Conservation (phyloP, 352 stramenopile species). For the Blastocystis sp. region DNA sequence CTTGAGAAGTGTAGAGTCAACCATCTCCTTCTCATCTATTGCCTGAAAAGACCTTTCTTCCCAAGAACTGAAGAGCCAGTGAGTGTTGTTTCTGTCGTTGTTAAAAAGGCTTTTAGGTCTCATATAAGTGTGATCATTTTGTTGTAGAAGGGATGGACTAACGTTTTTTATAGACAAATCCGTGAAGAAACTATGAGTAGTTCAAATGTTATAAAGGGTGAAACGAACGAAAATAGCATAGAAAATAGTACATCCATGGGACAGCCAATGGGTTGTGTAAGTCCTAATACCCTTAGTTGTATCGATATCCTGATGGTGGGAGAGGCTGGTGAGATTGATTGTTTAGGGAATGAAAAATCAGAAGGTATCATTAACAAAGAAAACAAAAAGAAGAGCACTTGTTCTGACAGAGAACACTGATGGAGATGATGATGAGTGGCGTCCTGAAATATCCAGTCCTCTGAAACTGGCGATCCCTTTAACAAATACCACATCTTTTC, state of each 20-base stretch:
- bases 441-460: neutral
- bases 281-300: constrained; percentile 6
- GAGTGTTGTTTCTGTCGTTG: neutral
- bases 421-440: neutral
- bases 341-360: constrained; percentile 41
- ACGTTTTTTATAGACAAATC: neutral
- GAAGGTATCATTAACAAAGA: neutral
- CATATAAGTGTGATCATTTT: too few species aligned
- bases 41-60: neutral
- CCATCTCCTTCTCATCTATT: neutral
- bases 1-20: neutral
- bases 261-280: neutral
- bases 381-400: neutral
- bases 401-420: neutral
- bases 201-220: neutral
- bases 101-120: neutral
- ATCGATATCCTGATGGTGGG: constrained; percentile 44
- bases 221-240: neutral
- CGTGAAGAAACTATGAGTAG: neutral
- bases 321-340: neutral
- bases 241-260: neutral
- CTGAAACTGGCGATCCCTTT: neutral
- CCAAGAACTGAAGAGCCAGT: neutral
- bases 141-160: neutral
- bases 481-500: constrained; percentile 22